These are phyloP conservation scores for Trichoderma endophyticum DNA, from an alignment of 2,329 filamentous ascomycete genomes.

Conservation along the genomic window DNA sequence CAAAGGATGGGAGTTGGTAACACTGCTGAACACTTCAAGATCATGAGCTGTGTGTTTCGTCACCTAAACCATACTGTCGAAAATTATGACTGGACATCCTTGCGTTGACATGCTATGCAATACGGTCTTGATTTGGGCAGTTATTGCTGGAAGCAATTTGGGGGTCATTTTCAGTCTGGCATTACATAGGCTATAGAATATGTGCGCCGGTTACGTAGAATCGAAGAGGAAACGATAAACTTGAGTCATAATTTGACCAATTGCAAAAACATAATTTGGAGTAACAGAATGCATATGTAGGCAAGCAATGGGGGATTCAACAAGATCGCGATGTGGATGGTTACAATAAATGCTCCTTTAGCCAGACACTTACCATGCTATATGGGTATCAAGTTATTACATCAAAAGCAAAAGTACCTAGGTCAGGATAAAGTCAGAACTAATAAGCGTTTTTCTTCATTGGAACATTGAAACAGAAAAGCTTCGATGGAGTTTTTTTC, in stretches of 20 bases:
- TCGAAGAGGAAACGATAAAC: not conserved
- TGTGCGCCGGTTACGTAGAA: not conserved
- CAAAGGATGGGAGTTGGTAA: not conserved
- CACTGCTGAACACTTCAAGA: not conserved
- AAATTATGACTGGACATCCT: not conserved
- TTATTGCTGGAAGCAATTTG: not conserved
- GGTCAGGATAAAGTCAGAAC: not conserved
- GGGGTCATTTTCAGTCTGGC: not conserved
- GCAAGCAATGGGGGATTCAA: not conserved
- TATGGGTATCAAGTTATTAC: not conserved
- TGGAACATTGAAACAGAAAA: not conserved
- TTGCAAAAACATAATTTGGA: not conserved
- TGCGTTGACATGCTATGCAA: not conserved
- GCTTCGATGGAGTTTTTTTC: not conserved
- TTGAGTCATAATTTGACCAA: not conserved
- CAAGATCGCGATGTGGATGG: not conserved
- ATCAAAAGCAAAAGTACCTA: not conserved
- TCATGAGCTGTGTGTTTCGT: not conserved
- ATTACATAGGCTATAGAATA: too few species aligned
- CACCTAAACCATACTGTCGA: not conserved
- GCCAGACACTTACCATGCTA: not conserved
- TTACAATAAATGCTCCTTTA: not conserved
- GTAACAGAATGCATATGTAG: not conserved
- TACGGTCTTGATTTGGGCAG: not conserved
- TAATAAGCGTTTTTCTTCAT: not conserved